Base-by-base conservation (phyloP, 257 asterid species). In the Osmanthus fragrans region DNA sequence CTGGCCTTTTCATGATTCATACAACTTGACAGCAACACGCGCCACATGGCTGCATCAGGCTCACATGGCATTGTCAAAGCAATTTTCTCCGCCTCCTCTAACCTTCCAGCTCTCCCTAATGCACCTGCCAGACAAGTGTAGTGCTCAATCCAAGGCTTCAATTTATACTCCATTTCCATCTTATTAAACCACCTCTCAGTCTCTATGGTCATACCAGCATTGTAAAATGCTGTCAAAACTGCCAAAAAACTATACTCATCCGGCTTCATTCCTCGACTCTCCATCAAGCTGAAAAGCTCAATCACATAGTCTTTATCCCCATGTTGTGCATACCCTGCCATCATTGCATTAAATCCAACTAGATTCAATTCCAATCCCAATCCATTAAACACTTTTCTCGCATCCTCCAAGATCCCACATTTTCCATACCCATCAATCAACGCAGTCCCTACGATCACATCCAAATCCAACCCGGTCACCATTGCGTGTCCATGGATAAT, bases 31-130 rank as follows among this genome's bases (percentile, higher is more conserved):
- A 94, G 76, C 64, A 92, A 56, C 11, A 84, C 82, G 19, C 98
- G 86, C 97, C 96, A 94, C 10, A 94, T 82, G 25, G 94, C 97
- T 64, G 95, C 93, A 77, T 94, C 98, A 1, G 97, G 95, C 83
- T 89, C 58, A 39, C 82, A 85, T 0, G 96, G 96, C 92, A 94
- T 91, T 30, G 88, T 80, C 65, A 80, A 73, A 76, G 88, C 94
- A 66, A 90, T 73, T 37, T 30, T 86, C 86, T 91, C 96, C 1
- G 98, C 97, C 83, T 89, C 93, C 70, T 87, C 96, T 71, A 91
- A 78, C 79, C 71, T 54, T 21, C 97, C 95, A 0, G 56, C 88
- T 77, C 83, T 86, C 40, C 92, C 97, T 82, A 92, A 11, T 65
- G 92, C 93, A 74, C 88, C 89, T 13, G 86, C 85, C 78, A 92